Evolutionary conservation across 257 asterid species (phyloP).

Genomic region (Salvia miltiorrhiza): DNA sequence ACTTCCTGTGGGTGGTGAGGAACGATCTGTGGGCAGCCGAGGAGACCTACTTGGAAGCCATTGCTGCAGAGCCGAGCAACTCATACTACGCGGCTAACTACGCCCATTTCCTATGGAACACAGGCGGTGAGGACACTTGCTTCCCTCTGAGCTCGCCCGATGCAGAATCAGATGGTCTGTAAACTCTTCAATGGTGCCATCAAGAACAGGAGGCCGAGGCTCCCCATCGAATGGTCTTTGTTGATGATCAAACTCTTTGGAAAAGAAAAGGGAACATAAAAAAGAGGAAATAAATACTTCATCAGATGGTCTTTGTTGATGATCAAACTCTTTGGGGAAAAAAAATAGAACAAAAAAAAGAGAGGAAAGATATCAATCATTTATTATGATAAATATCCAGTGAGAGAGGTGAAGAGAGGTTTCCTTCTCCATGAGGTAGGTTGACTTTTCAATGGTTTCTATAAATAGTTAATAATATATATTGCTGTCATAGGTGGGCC

Average conservation of each 20-base stretch:
- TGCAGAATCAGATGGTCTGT: conserved; percentile 24
- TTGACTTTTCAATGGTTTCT: conserved; percentile 15
- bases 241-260: neutral
- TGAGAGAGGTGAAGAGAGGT: conserved; percentile 19
- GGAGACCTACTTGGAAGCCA: conserved; percentile 75
- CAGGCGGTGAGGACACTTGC: conserved; percentile 99
- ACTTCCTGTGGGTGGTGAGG: conserved; percentile 79
- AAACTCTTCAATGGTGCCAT: neutral
- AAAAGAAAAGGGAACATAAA: too few relatives aligned
- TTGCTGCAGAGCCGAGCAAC: conserved; percentile 65
- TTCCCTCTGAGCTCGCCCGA: conserved; percentile 57
- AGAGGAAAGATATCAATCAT: neutral
- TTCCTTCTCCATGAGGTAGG: conserved; percentile 17
- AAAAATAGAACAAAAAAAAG: neutral
- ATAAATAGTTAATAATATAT: conserved; percentile 6
- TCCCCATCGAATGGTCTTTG: neutral
- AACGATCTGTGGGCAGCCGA: conserved; percentile 90
- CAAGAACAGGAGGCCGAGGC: conserved; percentile 14
- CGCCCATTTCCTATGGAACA: conserved; percentile 89
- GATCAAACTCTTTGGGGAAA: neutral
- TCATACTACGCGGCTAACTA: conserved; percentile 74
- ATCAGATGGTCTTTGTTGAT: neutral
- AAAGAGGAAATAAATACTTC: too few relatives aligned
- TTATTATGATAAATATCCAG: conserved; percentile 9
- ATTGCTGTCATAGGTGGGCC: neutral